Evolutionary conservation across 495 filamentous ascomycete species (phyloP).

Genomic region (Aspergillus mulundensis): DNA sequence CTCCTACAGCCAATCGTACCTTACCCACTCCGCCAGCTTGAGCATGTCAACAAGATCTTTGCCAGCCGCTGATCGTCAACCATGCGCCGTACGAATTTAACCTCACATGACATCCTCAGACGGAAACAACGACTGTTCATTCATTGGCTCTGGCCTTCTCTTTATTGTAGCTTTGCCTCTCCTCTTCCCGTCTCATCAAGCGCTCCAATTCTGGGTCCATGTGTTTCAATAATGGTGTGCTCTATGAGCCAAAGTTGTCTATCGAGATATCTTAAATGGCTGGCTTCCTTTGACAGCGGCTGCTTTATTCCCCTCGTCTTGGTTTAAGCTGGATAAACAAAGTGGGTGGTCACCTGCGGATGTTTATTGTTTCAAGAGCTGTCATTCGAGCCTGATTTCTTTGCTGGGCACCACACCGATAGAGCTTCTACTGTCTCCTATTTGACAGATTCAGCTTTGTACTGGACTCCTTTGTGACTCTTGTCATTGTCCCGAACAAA

Average conservation of each 20-base stretch:
- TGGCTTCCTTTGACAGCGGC: background rate
- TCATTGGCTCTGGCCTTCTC: conserved; percentile 17
- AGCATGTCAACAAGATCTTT: conserved; percentile 7
- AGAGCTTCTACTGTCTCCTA: background rate
- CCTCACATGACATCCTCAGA: background rate
- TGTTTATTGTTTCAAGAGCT: conserved; percentile 1
- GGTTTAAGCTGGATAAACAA: background rate
- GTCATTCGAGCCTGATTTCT: background rate
- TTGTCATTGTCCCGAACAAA: background rate
- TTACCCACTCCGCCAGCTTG: background rate
- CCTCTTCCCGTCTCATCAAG: conserved; percentile 8
- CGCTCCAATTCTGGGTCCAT: conserved; percentile 11
- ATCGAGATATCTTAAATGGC: conserved; percentile 10
- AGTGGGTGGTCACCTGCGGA: background rate
- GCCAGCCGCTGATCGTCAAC: conserved; percentile 4
- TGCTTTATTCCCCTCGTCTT: background rate
- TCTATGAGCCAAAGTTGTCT: background rate
- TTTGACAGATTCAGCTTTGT: background rate
- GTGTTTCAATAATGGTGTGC: conserved; percentile 7
- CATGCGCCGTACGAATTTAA: conserved; percentile 4
- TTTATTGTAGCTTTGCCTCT: conserved; percentile 9
- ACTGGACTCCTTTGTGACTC: background rate
- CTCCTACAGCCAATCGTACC: conserved; percentile 8
- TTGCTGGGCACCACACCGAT: background rate
- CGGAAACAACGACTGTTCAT: background rate